phyloP scores from a whole-genome alignment of 805 yeast genomes.

The Candida methanosorbosa region DNA sequence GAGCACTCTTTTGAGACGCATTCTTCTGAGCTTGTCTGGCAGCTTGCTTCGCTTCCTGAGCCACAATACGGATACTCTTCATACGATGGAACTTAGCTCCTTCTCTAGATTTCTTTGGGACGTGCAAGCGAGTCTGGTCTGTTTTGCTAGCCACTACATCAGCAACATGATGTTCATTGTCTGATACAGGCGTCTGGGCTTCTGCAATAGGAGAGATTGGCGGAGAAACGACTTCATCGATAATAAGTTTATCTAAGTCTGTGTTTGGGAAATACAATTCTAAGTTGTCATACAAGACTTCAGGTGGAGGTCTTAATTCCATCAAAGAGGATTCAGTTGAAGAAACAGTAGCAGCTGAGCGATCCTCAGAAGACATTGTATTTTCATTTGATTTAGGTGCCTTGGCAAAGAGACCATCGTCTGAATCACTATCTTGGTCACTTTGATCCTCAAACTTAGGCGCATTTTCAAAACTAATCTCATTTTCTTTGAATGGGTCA shows the following conservation, averaged over 20 bases:
- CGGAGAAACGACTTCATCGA: slow-evolving; percentile 57
- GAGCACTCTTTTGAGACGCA: slow-evolving; percentile 9
- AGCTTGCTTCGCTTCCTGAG: slow-evolving; percentile 76
- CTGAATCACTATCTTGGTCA: slow-evolving; percentile 34
- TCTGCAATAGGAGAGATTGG: slow-evolving; percentile 42
- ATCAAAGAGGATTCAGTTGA: slow-evolving; percentile 9
- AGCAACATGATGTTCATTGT: background rate
- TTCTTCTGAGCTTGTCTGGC: slow-evolving; percentile 38
- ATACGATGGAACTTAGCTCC: slow-evolving; percentile 45
- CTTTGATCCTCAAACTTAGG: slow-evolving; percentile 39
- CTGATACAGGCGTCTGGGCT: slow-evolving; percentile 6
- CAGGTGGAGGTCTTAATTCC: slow-evolving; percentile 92
- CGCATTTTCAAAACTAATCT: slow-evolving; percentile 65
- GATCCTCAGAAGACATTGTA: slow-evolving; percentile 1
- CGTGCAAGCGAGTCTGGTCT: slow-evolving; percentile 17
- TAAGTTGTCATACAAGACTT: slow-evolving; percentile 82
- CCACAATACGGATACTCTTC: slow-evolving; percentile 90
- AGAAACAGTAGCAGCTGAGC: background rate
- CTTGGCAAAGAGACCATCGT: slow-evolving; percentile 56
- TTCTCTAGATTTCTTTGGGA: background rate
- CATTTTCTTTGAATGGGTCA: slow-evolving; percentile 63
- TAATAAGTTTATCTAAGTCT: slow-evolving; percentile 84
- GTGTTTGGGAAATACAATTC: slow-evolving; percentile 91
- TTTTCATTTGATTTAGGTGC: slow-evolving; percentile 19
- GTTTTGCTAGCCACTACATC: slow-evolving; percentile 14